Conservation (phyloP, 1,284 basidiomycete species). For the Ustilago loliicola region DNA sequence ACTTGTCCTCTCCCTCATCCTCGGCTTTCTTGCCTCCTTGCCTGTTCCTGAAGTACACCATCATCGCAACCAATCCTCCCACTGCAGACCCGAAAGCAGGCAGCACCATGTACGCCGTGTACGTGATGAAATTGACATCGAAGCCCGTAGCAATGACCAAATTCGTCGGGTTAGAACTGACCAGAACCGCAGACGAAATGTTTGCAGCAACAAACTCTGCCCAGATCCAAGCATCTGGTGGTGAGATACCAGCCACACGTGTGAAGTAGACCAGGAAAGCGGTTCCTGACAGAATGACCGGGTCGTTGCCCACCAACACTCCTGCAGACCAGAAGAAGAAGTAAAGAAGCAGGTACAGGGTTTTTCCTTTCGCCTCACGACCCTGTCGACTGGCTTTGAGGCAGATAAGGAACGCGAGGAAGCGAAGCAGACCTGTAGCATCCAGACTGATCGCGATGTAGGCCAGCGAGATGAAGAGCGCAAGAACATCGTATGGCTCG, state of each 20-base stretch:
- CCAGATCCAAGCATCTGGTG: conserved; percentile 78
- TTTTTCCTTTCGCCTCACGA: conserved; percentile 70
- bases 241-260: conserved; percentile 76
- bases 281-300: conserved; percentile 76
- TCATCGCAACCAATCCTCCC: conserved; percentile 47
- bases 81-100: conserved; percentile 60
- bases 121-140: conserved; percentile 63
- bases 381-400: conserved; percentile 54
- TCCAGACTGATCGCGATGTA: conserved; percentile 96
- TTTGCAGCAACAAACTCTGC: conserved; percentile 83
- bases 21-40: conserved; percentile 12
- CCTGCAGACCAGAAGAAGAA: conserved; percentile 83
- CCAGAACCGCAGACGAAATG: conserved; percentile 74
- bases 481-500: conserved; percentile 91
- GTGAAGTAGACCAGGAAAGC: conserved; percentile 89
- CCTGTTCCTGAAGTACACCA: conserved; percentile 61
- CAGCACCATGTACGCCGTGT: conserved; percentile 68
- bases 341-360: conserved; percentile 84
- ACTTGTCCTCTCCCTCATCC: conserved; percentile 15
- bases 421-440: conserved; percentile 86
- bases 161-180: conserved; percentile 72
- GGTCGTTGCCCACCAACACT: conserved; percentile 83
- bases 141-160: conserved; percentile 70
- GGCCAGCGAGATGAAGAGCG: conserved; percentile 89
- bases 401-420: conserved; percentile 75